A percentile compares a stretch with the other conserved stretches of the same genome.
Evolutionary conservation across 805 yeast genomes (phyloP).

Genomic region (Cyberlindnera mycetangii): DNA sequence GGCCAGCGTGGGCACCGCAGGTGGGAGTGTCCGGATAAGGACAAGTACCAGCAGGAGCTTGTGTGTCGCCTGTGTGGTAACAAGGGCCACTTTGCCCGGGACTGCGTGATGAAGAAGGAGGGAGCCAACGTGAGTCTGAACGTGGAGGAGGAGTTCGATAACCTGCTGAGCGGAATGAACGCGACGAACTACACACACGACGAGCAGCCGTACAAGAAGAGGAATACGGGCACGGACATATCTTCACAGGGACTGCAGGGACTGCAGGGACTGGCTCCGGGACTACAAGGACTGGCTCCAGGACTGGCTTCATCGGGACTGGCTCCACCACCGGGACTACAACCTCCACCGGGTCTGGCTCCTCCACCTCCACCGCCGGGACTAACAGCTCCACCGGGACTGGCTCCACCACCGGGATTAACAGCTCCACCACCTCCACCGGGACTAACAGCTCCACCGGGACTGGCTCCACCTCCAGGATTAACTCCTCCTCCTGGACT

Average conservation of each 20-base stretch:
- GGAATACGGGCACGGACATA: constrained; percentile 13
- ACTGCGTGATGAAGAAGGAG: constrained; percentile 49
- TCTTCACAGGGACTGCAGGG: too few species aligned
- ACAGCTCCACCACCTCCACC: constrained; percentile 15
- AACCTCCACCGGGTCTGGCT: constrained; percentile 27
- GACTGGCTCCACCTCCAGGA: constrained; percentile 18
- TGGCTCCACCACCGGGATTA: constrained; percentile 20
- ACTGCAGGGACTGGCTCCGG: too few species aligned
- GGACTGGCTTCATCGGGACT: too few species aligned
- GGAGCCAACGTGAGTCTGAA: constrained; percentile 12
- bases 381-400: constrained; percentile 4
- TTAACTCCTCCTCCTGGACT: constrained; percentile 25
- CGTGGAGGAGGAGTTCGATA: constrained; percentile 48
- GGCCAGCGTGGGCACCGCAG: constrained; percentile 64
- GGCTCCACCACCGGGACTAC: too few species aligned
- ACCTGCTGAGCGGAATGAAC: constrained; percentile 47
- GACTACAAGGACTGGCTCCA: too few species aligned
- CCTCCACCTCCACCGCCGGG: constrained; percentile 14
- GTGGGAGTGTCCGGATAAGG: constrained; percentile 59
- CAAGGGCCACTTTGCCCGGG: constrained; percentile 84
- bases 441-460: constrained; percentile 4
- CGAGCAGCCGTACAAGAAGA: constrained; percentile 15
- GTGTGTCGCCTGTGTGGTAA: constrained; percentile 79
- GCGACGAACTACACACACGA: constrained; percentile 24
- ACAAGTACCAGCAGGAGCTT: constrained; percentile 49